Base-by-base conservation (phyloP, 2,329 filamentous ascomycete species). In the Fusarium sp. region DNA sequence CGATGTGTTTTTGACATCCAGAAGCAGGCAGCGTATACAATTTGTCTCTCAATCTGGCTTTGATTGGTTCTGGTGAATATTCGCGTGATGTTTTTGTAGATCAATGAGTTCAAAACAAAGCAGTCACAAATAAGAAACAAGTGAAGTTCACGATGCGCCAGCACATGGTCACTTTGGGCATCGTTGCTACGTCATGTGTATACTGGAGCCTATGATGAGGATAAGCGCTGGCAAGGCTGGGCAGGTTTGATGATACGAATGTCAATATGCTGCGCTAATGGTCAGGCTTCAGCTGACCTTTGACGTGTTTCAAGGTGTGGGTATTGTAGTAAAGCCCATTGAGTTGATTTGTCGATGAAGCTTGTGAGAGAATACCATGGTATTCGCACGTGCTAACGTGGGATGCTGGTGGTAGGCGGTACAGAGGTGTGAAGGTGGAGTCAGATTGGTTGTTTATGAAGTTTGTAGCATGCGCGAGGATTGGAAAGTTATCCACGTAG, bases 1-100 rank as follows among this genome's bases (percentile, higher is more conserved):
- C 67, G 68, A 73, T 68, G 69, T 77, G 70, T 67, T 73, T 73
- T 70, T 74, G 62, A 63, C 68, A 71, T 72, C 70, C 69, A 74
- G 70, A 73, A 73, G 72, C 65, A 73, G 62, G 70, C 72, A 72
- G 72, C 72, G 72, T 73, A 72, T 72, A 70, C 72, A 74, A 69
- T 72, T 74, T 74, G 72, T 74, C 72, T 74, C 71, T 69, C 46
- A 42, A 51, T 36, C 28, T 39, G 39, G 20, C 17, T 43, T 21
- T 20, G 17, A 46, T 21, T 20, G 40, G 17, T 28, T 54, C 43
- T 15, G 19, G 23, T 30, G 45, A 51, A 48, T 38, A 19, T 57
- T 21, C 8, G 23, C 57, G 44, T n/a, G 32, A 34, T 24, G 9
- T 28, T 20, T 7, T 28, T 20, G 23, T 42, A 21, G 46, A 19